A percentile compares a stretch with the other conserved stretches of the same genome.
Evolutionary conservation across 306 rosid species (phyloP).

Genomic region (Sicyos baderoa): DNA sequence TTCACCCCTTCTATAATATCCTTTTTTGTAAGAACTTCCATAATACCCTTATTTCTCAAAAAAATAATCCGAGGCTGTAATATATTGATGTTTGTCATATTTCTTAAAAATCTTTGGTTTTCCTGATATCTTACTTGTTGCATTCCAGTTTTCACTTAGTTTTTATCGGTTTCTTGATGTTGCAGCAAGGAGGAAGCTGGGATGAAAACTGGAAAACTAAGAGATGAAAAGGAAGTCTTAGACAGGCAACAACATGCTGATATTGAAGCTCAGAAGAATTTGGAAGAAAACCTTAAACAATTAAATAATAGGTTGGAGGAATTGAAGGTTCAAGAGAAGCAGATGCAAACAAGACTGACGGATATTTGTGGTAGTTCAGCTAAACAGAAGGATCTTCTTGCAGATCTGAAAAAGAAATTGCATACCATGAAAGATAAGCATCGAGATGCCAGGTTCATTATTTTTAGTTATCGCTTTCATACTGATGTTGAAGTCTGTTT

Average conservation of each 20-base stretch:
- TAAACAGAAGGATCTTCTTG: constrained; percentile 43
- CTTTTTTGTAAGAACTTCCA: neutral
- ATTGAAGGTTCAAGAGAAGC: constrained; percentile 62
- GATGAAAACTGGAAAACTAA: constrained; percentile 81
- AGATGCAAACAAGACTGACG: constrained; percentile 57
- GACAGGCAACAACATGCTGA: constrained; percentile 94
- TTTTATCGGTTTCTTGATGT: constrained; percentile 19
- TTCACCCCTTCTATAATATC: neutral
- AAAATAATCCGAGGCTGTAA: neutral
- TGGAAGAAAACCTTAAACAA: constrained; percentile 90
- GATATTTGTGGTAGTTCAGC: constrained; percentile 50
- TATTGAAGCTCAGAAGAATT: constrained; percentile 81
- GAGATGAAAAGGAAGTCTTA: constrained; percentile 84
- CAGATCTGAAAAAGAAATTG: constrained; percentile 50
- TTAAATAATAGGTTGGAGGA: constrained; percentile 62
- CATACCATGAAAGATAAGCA: constrained; percentile 66
- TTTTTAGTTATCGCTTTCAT: neutral
- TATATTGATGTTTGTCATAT: constrained; percentile 1
- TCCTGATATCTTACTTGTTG: neutral
- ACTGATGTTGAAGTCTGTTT: neutral
- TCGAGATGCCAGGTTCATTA: constrained; percentile 56
- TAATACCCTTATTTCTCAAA: neutral
- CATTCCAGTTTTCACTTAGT: neutral
- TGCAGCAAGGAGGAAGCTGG: constrained; percentile 95
- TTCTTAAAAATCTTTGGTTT: neutral